Percentiles rank a stretch among this genome's conserved stretches.
phyloP scores from a whole-genome alignment of 306 rosid species.

The Cucurbita moschata region DNA sequence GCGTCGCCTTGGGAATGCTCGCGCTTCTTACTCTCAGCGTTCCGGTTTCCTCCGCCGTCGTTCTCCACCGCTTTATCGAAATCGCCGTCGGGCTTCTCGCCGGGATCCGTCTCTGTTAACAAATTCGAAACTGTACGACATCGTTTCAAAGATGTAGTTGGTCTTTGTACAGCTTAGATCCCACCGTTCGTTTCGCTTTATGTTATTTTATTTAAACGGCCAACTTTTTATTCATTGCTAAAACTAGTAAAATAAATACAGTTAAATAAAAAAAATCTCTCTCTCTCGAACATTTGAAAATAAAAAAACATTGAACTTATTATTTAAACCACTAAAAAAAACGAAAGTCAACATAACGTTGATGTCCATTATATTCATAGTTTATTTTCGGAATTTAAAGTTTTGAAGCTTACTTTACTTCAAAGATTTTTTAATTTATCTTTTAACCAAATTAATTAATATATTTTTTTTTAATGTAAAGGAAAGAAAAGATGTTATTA shows the following conservation, averaged over 20 bases:
- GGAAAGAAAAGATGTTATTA: neutral
- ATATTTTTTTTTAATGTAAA: too few species aligned
- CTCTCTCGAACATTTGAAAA: neutral
- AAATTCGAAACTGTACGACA: too few species aligned
- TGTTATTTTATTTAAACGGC: neutral
- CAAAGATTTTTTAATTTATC: neutral
- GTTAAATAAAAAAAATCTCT: too few species aligned
- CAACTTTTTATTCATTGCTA: neutral
- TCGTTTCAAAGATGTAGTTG: too few species aligned
- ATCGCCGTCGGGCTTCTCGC: constrained; percentile 4
- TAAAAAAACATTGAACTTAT: neutral
- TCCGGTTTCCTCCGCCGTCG: constrained; percentile 5
- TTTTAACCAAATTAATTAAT: too few species aligned
- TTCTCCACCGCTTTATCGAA: neutral
- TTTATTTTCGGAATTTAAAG: neutral
- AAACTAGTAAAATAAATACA: neutral
- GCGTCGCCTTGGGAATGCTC: constrained; percentile 15
- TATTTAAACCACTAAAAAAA: neutral
- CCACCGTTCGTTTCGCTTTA: neutral
- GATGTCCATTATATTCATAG: neutral
- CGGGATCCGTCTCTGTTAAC: neutral
- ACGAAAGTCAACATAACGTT: neutral
- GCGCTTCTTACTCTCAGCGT: constrained; percentile 9
- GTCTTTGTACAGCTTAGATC: neutral
- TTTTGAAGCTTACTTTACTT: neutral